These are phyloP conservation scores for Russula brevipes DNA, from an alignment of 768 basidiomycete species.

Conservation along the genomic window DNA sequence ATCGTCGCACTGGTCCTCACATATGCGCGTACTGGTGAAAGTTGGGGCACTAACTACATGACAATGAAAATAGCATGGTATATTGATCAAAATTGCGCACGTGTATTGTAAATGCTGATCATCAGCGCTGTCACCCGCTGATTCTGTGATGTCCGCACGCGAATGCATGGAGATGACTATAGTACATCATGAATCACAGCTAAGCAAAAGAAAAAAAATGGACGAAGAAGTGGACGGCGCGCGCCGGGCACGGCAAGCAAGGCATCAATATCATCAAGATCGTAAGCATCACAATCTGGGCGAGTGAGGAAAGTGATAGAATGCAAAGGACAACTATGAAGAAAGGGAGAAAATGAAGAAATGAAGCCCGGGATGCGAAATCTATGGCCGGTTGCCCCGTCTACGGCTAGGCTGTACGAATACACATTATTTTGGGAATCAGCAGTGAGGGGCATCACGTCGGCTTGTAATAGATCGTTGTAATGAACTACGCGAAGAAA, in stretches of 20 bases:
- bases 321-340: neutral
- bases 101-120: neutral
- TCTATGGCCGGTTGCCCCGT: slow-evolving; percentile 15
- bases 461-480: slow-evolving; percentile 80
- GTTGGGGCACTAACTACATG: neutral
- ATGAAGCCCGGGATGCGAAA: slow-evolving; percentile 11
- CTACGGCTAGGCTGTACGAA: slow-evolving; percentile 17
- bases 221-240: neutral
- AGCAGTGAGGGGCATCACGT: slow-evolving; percentile 33
- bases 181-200: slow-evolving; percentile 20
- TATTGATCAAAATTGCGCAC: slow-evolving; percentile 13
- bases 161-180: slow-evolving; percentile 22
- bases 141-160: slow-evolving; percentile 13
- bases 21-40: too few relatives aligned
- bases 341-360: slow-evolving; percentile 3
- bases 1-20: too few relatives aligned
- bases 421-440: slow-evolving; percentile 10
- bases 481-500: slow-evolving; percentile 56
- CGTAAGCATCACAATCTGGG: slow-evolving; percentile 17
- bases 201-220: neutral
- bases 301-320: slow-evolving; percentile 2
- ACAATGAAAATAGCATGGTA: slow-evolving; percentile 12
- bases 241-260: slow-evolving; percentile 17
- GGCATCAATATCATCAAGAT: slow-evolving; percentile 23
- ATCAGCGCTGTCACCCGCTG: slow-evolving; percentile 3